Base-by-base conservation (phyloP, 345 rosid species). In the Brassica carinata region DNA sequence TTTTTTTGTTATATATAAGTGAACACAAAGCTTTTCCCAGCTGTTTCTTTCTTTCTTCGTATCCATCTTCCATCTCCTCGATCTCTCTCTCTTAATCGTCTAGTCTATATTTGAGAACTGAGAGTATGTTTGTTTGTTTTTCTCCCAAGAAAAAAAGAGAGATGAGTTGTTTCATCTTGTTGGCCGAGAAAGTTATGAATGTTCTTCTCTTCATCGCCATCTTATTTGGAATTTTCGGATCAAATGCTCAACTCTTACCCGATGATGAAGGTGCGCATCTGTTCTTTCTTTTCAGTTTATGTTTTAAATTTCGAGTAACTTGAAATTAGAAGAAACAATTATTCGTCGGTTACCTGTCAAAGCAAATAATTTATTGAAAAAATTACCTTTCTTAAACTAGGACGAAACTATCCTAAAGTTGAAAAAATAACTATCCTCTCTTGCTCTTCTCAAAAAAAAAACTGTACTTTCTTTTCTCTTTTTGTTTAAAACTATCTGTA, bases 171-270 rank as follows among this genome's bases (percentile, higher is more conserved):
- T 78, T 82, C 77, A 69, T 71, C 48, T 69, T 72, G 68, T 83
- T 81, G 1, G 9, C 33, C 5, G 17, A 64, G 11, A 85, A 61
- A 78, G 48, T 65, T 73, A 66, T 73, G 72, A 63, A 68, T 64
- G 43, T 48, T 34, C 30, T 86, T 76, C 70, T 83, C 77, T 64
- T 84, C 72, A 23, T 83, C 55, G 67, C 85, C 77, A 76, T 73
- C 27, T 85, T 81, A 76, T 81, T 59, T 13, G 62, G 19, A 5
- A 64, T 62, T 27, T 71, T 84, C n/a, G 84, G 87, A 75, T 84
- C 85, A 34, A 78, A 69, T 61, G 91, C 90, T 85, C 90, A 83
- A 73, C 82, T 75, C 45, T 77, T 91, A 72, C 90, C 93, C 6
- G 79, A 36, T 1, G 88, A 85, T 19, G 96, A 91, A 89, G 96